Evolutionary conservation across 441 rosid species (phyloP).

Genomic region (Omphalea diandra): DNA sequence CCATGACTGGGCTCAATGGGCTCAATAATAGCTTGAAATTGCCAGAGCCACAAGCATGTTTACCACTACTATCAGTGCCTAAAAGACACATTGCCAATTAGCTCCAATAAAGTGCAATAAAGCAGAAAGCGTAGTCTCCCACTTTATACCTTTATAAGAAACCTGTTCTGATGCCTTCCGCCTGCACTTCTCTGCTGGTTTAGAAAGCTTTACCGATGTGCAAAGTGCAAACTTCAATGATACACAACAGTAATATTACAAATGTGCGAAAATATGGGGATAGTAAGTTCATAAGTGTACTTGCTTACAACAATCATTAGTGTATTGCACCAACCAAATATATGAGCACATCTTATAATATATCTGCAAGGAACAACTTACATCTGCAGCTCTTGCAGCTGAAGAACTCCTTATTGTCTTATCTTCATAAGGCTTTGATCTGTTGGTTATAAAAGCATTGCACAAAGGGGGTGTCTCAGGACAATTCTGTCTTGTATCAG

Average conservation of each 20-base stretch:
- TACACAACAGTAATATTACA: background rate
- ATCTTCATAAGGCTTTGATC: conserved; percentile 30
- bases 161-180: conserved; percentile 26
- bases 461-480: conserved; percentile 36
- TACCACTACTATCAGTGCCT: conserved; percentile 41
- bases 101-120: background rate
- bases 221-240: conserved; percentile 8
- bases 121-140: conserved; percentile 35
- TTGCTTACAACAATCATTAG: background rate
- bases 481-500: conserved; percentile 31
- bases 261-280: background rate
- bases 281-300: background rate
- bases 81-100: conserved; percentile 27
- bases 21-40: conserved; percentile 32
- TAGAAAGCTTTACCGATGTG: conserved; percentile 43
- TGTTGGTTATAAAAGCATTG: conserved; percentile 30
- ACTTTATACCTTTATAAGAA: conserved; percentile 59
- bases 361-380: conserved; percentile 27
- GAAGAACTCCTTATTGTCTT: conserved; percentile 24
- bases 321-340: background rate
- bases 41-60: conserved; percentile 28
- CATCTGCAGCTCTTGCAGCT: conserved; percentile 30
- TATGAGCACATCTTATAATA: background rate
- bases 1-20: conserved; percentile 28
- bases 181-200: conserved; percentile 30